A percentile compares a stretch with the other conserved stretches of the same genome.
phyloP scores from a whole-genome alignment of 2,329 filamentous ascomycete genomes.

The Calonectria honghensis region DNA sequence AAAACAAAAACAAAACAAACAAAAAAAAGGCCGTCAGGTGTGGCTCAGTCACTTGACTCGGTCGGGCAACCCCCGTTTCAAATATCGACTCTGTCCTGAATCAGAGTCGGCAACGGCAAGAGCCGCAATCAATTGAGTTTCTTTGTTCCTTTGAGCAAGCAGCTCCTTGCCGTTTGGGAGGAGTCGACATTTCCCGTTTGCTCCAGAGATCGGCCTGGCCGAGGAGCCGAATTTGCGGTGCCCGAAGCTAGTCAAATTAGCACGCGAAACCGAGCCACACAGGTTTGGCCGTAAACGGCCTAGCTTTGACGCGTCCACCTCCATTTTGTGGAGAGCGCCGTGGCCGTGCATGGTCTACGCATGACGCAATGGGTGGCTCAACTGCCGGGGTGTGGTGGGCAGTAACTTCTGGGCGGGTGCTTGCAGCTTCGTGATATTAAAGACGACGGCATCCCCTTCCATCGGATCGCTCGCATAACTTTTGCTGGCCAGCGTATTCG shows the following conservation, averaged over 20 bases:
- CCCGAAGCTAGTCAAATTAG: neutral
- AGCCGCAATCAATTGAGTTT: neutral
- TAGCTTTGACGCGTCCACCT: slow-evolving; percentile 1
- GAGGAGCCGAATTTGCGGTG: neutral
- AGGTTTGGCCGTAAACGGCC: neutral
- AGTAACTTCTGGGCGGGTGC: neutral
- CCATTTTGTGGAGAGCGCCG: neutral
- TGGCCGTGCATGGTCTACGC: neutral
- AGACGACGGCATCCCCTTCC: neutral
- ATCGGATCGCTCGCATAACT: neutral
- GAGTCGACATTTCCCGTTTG: neutral
- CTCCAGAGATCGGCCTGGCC: neutral
- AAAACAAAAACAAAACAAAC: neutral
- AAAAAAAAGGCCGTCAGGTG: neutral
- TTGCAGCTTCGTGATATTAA: neutral
- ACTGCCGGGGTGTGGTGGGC: neutral
- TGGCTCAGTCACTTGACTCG: neutral
- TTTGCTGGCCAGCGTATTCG: neutral
- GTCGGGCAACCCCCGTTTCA: neutral
- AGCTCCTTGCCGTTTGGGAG: neutral
- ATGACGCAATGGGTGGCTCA: neutral
- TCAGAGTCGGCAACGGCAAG: neutral
- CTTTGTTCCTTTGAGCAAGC: neutral
- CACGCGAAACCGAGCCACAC: neutral
- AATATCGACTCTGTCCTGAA: neutral